Percentiles rank a stretch among this genome's conserved stretches.
These are phyloP conservation scores for Solanum hybrid DNA, from an alignment of 305 asterid genomes.

Conservation along the genomic window DNA sequence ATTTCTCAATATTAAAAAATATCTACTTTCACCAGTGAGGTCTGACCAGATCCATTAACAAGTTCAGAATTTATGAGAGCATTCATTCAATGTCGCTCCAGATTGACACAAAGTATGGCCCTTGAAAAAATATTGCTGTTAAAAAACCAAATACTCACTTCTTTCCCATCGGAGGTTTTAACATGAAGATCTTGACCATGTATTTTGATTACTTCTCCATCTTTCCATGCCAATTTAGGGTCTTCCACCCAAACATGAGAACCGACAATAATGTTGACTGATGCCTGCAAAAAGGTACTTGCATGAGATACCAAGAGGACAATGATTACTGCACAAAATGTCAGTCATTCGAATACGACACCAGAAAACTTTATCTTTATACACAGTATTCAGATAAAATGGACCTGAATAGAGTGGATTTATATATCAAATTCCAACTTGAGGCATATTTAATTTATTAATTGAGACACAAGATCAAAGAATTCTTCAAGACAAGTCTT, in stretches of 20 bases:
- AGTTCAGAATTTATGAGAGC: background rate
- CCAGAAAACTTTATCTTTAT: background rate
- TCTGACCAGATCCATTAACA: background rate
- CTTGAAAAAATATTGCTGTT: background rate
- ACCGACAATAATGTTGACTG: conserved; percentile 84
- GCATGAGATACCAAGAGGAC: conserved; percentile 11
- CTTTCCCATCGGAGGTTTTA: conserved; percentile 64
- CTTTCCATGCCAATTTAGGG: conserved; percentile 84
- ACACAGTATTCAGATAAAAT: background rate
- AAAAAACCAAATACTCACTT: conserved; percentile 36
- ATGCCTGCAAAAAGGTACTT: conserved; percentile 48
- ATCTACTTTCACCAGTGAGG: background rate
- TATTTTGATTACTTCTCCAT: conserved; percentile 81
- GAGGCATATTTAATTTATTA: background rate
- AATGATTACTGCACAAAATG: background rate
- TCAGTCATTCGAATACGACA: background rate
- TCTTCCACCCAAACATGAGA: conserved; percentile 99
- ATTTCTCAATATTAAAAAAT: background rate
- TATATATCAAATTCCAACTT: background rate
- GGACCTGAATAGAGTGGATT: background rate
- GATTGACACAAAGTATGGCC: background rate
- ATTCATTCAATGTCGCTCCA: background rate
- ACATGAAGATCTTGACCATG: conserved; percentile 85
- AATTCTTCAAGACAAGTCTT: background rate
- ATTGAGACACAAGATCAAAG: background rate